These are phyloP conservation scores for Kodamaea arcana DNA, from an alignment of 1,139 yeast species.

Conservation along the genomic window DNA sequence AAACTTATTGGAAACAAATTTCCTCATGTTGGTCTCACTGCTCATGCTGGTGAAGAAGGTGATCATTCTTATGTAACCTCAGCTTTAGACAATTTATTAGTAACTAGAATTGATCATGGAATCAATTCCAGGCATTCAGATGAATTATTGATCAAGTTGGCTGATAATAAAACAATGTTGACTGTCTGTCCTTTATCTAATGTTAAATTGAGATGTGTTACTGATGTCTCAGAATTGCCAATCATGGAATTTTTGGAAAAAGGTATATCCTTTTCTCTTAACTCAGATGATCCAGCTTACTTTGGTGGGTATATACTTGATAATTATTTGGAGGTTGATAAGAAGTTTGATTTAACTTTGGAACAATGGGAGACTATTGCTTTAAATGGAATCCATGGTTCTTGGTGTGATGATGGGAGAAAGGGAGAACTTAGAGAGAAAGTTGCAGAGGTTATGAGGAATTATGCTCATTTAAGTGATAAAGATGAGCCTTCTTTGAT, in stretches of 20 bases:
- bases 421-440: slow-evolving; percentile 41
- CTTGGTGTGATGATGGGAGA: slow-evolving; percentile 58
- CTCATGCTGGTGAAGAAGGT: slow-evolving; percentile 89
- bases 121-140: slow-evolving; percentile 56
- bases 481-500: too few species aligned
- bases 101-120: slow-evolving; percentile 76
- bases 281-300: slow-evolving; percentile 84
- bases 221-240: slow-evolving; percentile 63
- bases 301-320: slow-evolving; percentile 80
- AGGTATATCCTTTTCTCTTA: slow-evolving; percentile 68
- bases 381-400: slow-evolving; percentile 59
- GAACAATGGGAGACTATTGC: slow-evolving; percentile 59
- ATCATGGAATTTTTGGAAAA: slow-evolving; percentile 53
- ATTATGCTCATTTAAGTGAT: slow-evolving; percentile 25
- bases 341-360: slow-evolving; percentile 55
- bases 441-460: slow-evolving; percentile 46
- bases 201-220: slow-evolving; percentile 68
- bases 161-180: slow-evolving; percentile 50
- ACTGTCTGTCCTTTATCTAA: slow-evolving; percentile 77
- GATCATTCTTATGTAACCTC: slow-evolving; percentile 58
- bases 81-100: slow-evolving; percentile 56
- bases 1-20: slow-evolving; percentile 38
- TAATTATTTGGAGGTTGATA: slow-evolving; percentile 63
- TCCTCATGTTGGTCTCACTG: slow-evolving; percentile 59
- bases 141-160: slow-evolving; percentile 51